phyloP scores from a whole-genome alignment of 306 rosid species.

The Canavalia gladiata region DNA sequence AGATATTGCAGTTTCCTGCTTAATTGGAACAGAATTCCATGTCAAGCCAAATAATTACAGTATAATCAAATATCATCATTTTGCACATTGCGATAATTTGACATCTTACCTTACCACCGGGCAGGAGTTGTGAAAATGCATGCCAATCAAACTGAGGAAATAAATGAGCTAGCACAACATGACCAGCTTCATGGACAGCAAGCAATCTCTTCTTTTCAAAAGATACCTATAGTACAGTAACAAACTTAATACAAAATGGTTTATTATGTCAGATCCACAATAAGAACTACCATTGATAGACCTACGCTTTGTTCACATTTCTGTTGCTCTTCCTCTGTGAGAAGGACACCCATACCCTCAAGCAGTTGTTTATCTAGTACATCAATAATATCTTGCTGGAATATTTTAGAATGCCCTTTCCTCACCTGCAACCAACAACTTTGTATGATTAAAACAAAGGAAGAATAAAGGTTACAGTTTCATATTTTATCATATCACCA shows the following conservation, averaged over 20 bases:
- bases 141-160: conserved; percentile 99
- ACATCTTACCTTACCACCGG: conserved; percentile 91
- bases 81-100: conserved; percentile 39
- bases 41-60: conserved; percentile 19
- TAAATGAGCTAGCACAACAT: conserved; percentile 87
- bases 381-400: conserved; percentile 82
- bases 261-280: conserved; percentile 24
- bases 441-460: conserved; percentile 24
- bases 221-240: conserved; percentile 66
- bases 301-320: conserved; percentile 91
- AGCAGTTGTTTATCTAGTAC: conserved; percentile 96
- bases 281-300: conserved; percentile 18
- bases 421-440: conserved; percentile 74
- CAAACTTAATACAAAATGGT: conserved; percentile 39
- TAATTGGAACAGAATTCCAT: conserved; percentile 46
- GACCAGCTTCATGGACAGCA: conserved; percentile 99
- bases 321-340: conserved; percentile 96
- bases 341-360: conserved; percentile 99
- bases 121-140: conserved; percentile 99
- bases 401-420: conserved; percentile 79
- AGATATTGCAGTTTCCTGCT: conserved; percentile 93
- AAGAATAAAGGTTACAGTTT: conserved; percentile 11
- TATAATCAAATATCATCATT: conserved; percentile 39
- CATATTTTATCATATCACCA: neutral
- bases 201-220: conserved; percentile 82